A percentile compares a stretch with the other conserved stretches of the same genome.
Conservation (phyloP, 345 rosid genomes). For the Microthlaspi erraticum region DNA sequence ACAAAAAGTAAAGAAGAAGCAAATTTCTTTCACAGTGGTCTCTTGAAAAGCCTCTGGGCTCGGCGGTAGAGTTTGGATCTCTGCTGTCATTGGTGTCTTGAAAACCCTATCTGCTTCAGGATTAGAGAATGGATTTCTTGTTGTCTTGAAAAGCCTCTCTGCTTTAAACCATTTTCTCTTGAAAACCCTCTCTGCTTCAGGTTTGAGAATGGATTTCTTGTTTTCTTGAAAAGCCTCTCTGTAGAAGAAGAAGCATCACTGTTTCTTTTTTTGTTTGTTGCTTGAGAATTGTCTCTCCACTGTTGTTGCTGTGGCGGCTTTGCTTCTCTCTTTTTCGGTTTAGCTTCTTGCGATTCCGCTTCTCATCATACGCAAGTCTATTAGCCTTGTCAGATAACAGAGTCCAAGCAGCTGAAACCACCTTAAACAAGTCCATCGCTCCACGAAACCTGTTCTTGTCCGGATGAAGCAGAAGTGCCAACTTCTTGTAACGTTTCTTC, state of each 20-base stretch:
- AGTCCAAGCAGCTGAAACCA: conserved; percentile 71
- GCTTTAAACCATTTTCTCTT: too few species aligned
- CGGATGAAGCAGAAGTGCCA: conserved; percentile 69
- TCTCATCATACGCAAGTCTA: conserved; percentile 68
- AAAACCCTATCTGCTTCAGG: too few species aligned
- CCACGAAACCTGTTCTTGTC: too few species aligned
- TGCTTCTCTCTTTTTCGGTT: too few species aligned
- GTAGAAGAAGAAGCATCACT: too few species aligned
- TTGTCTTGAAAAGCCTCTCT: too few species aligned
- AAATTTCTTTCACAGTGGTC: neutral
- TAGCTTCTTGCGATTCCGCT: conserved; percentile 1
- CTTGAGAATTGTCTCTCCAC: too few species aligned
- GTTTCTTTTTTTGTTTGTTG: too few species aligned
- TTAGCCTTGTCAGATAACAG: conserved; percentile 65
- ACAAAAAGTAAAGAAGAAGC: too few species aligned
- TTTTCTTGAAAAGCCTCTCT: conserved; percentile 43
- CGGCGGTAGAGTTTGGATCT: conserved; percentile 9
- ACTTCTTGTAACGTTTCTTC: conserved; percentile 64
- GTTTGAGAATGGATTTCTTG: too few species aligned
- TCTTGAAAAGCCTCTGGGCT: conserved; percentile 47
- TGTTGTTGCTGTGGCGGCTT: neutral
- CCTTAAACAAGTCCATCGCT: conserved; percentile 74
- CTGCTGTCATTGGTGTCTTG: conserved; percentile 52
- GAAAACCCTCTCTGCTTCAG: too few species aligned
- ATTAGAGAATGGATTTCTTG: too few species aligned